These are phyloP conservation scores for Tricholoma bakamatsutake DNA, from an alignment of 768 basidiomycete genomes.

Conservation along the genomic window DNA sequence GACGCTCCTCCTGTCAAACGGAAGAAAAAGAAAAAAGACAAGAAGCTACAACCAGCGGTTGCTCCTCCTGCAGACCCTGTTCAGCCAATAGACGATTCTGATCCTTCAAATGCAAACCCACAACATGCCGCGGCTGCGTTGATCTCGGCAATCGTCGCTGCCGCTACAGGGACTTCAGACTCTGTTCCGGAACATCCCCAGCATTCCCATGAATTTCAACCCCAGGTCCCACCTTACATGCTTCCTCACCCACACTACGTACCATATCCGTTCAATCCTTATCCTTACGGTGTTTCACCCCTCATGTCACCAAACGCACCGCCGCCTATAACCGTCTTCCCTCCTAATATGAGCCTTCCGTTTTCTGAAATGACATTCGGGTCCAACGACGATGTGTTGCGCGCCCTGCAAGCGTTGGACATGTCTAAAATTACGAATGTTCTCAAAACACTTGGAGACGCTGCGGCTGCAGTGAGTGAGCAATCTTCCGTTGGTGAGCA, in stretches of 20 bases:
- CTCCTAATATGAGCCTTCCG: conserved; percentile 18
- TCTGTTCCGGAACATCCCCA: conserved; percentile 5
- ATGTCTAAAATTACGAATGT: conserved; percentile 64
- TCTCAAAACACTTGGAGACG: conserved; percentile 59
- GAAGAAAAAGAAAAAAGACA: conserved; percentile 28
- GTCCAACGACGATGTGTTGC: conserved; percentile 71
- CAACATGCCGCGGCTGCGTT: conserved; percentile 52
- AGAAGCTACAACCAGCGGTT: conserved; percentile 25
- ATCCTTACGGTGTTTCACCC: conserved; percentile 21
- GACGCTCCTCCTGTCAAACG: conserved; percentile 15
- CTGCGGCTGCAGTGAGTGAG: conserved; percentile 38
- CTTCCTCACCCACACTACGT: conserved; percentile 29
- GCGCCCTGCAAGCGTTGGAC: conserved; percentile 68
- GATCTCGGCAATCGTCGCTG: conserved; percentile 60
- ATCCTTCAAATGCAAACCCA: conserved; percentile 26
- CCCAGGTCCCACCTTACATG: conserved; percentile 20
- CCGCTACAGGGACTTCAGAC: conserved; percentile 48
- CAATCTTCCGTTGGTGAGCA: conserved; percentile 22
- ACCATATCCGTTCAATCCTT: conserved; percentile 24
- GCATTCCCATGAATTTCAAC: conserved; percentile 15
- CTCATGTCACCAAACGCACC: conserved; percentile 15
- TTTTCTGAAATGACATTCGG: conserved; percentile 37
- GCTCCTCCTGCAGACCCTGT: conserved; percentile 12
- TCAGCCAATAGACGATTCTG: conserved; percentile 18
- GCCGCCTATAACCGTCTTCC: conserved; percentile 18